Evolutionary conservation across 345 rosid genomes (phyloP).

Genomic region (Eucalyptus pauciflora): DNA sequence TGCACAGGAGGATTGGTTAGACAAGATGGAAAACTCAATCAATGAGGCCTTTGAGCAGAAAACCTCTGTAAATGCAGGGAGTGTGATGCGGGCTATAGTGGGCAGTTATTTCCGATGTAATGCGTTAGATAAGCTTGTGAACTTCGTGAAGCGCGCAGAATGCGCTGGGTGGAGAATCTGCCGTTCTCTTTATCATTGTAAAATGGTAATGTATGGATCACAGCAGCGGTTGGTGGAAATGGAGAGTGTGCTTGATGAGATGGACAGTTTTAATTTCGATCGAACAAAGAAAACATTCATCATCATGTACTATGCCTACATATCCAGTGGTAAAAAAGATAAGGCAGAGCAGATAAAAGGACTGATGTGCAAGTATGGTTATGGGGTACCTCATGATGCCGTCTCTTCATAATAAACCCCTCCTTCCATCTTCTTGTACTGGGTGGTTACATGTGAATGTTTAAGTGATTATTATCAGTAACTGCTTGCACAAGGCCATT

Average conservation of each 20-base stretch:
- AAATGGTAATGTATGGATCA: slow-evolving; percentile 60
- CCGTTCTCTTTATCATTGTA: slow-evolving; percentile 58
- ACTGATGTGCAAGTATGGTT: slow-evolving; percentile 67
- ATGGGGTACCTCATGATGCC: background rate
- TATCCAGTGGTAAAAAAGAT: slow-evolving; percentile 16
- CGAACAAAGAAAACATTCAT: slow-evolving; percentile 38
- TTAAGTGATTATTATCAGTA: background rate
- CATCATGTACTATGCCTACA: slow-evolving; percentile 51
- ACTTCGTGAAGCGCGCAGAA: slow-evolving; percentile 59
- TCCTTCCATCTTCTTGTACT: background rate
- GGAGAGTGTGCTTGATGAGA: slow-evolving; percentile 59
- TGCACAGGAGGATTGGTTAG: slow-evolving; percentile 59
- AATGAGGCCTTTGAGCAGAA: slow-evolving; percentile 60
- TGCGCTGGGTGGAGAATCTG: slow-evolving; percentile 70
- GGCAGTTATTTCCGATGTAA: slow-evolving; percentile 46
- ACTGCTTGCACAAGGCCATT: background rate
- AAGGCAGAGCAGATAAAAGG: slow-evolving; percentile 49
- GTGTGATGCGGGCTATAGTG: slow-evolving; percentile 43
- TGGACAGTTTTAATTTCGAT: slow-evolving; percentile 40
- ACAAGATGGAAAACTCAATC: slow-evolving; percentile 59
- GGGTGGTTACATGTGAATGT: background rate
- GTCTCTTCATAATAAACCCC: background rate
- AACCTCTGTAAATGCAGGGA: slow-evolving; percentile 19
- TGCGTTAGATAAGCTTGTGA: slow-evolving; percentile 53
- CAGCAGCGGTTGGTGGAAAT: slow-evolving; percentile 58